Conservation (phyloP, 1,139 yeast genomes). For the Pichiaceae sp. region DNA sequence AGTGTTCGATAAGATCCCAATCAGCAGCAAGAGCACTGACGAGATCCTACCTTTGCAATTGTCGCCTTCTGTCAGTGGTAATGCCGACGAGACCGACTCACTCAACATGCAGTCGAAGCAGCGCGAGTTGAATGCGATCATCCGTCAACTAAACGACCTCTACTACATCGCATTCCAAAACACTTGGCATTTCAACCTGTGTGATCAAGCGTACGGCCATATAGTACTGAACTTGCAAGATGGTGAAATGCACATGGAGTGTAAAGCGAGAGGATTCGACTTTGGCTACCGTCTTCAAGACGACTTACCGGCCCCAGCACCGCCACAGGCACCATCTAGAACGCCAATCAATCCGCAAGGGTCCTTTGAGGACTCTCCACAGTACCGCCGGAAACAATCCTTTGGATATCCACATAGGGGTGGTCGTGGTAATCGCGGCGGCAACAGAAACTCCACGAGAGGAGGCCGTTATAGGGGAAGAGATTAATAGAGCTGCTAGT, state of each 20-base stretch:
- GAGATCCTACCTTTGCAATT: slow-evolving; percentile 31
- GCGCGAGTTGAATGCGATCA: slow-evolving; percentile 22
- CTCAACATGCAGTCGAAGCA: slow-evolving; percentile 17
- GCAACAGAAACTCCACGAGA: background rate
- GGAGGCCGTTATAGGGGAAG: background rate
- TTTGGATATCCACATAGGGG: background rate
- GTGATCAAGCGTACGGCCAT: slow-evolving; percentile 47
- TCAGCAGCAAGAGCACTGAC: slow-evolving; percentile 32
- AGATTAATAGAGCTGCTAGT: too few species aligned
- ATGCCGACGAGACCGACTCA: slow-evolving; percentile 11
- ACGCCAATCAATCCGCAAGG: too few species aligned
- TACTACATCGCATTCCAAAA: slow-evolving; percentile 60
- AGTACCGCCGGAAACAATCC: background rate
- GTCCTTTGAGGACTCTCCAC: too few species aligned
- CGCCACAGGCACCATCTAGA: background rate
- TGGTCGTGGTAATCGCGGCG: background rate
- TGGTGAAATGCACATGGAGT: slow-evolving; percentile 34
- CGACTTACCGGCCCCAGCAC: background rate
- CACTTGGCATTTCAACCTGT: slow-evolving; percentile 70
- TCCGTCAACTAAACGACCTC: slow-evolving; percentile 39
- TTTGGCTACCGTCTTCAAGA: slow-evolving; percentile 31
- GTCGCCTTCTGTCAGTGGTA: slow-evolving; percentile 7
- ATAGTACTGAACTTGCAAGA: slow-evolving; percentile 31
- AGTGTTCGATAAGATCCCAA: slow-evolving; percentile 60
- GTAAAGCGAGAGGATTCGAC: slow-evolving; percentile 40